These are phyloP conservation scores for Phytophthora multivora DNA, from an alignment of 352 stramenopile genomes.

Conservation along the genomic window DNA sequence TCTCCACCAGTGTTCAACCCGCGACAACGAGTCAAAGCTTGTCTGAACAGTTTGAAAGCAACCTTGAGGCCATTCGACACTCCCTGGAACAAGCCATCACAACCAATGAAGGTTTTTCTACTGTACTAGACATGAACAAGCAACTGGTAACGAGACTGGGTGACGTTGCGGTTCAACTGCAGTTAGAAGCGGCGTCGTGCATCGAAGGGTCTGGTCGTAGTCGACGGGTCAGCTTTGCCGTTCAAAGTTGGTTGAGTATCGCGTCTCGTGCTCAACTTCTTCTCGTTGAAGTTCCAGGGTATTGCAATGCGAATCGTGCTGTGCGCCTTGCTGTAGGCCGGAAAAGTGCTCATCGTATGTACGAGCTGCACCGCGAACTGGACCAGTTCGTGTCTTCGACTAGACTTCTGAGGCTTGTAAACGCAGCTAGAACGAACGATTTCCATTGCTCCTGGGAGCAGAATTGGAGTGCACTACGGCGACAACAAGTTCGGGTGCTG, in stretches of 20 bases:
- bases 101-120: neutral
- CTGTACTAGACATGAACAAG: slow-evolving; percentile 2
- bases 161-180: slow-evolving; percentile 6
- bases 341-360: slow-evolving; percentile 3
- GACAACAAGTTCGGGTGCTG: neutral
- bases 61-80: neutral
- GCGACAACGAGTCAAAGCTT: neutral
- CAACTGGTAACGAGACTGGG: slow-evolving; percentile 4
- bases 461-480: neutral
- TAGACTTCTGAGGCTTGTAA: slow-evolving; percentile 3
- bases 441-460: slow-evolving; percentile 10
- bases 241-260: slow-evolving; percentile 13
- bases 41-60: neutral
- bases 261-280: slow-evolving; percentile 3
- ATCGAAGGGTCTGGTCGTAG: slow-evolving; percentile 6
- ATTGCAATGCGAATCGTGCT: neutral
- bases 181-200: neutral
- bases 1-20: neutral
- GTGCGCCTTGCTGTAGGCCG: slow-evolving; percentile 6
- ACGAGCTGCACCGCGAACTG: slow-evolving; percentile 16
- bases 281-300: neutral
- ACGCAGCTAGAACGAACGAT: neutral
- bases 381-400: slow-evolving; percentile 19
- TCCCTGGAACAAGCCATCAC: neutral
- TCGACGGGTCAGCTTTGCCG: slow-evolving; percentile 6